Conservation (phyloP, 352 stramenopile genomes). For the Thraustochytrium sp. region DNA sequence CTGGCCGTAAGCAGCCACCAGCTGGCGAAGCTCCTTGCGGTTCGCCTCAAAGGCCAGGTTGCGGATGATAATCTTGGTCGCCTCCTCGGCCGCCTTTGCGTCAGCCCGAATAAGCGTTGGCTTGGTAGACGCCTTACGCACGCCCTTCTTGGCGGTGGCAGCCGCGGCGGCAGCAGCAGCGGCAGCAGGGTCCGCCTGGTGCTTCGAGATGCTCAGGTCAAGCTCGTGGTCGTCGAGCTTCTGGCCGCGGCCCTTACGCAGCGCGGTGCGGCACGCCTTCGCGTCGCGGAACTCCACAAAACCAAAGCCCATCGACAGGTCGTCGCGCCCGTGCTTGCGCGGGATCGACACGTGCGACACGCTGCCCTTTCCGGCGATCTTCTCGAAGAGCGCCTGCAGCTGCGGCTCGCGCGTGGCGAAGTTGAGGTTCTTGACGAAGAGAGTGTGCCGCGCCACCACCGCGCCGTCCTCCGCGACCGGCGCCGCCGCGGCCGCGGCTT, state of each 20-base stretch:
- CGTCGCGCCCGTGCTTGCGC: conserved; percentile 60
- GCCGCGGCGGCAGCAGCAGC: conserved; percentile 65
- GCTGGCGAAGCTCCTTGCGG: conserved; percentile 87
- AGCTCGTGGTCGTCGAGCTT: not conserved
- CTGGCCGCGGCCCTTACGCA: not conserved
- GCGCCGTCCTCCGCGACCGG: not conserved
- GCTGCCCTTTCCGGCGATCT: conserved; percentile 55
- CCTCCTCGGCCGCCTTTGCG: conserved; percentile 52
- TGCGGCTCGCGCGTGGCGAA: conserved; percentile 85
- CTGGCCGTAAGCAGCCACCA: conserved; percentile 94
- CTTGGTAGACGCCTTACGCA: conserved; percentile 31
- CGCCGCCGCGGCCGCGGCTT: not conserved
- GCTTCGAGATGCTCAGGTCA: not conserved
- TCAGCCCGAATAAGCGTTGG: conserved; percentile 50
- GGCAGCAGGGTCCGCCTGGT: not conserved
- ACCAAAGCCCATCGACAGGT: conserved; percentile 96
- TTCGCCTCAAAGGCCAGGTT: conserved; percentile 98
- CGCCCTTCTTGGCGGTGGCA: conserved; percentile 56
- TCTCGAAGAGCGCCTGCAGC: conserved; percentile 64
- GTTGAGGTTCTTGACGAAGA: conserved; percentile 99
- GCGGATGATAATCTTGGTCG: conserved; percentile 94
- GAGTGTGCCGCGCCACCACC: conserved; percentile 59
- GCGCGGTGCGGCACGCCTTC: conserved; percentile 15
- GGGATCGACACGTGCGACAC: conserved; percentile 78
- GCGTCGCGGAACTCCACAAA: conserved; percentile 92